Evolutionary conservation across 2,329 filamentous ascomycete genomes (phyloP), one percentile per base, ranked within the genome.

Genomic region (Penicillium sp.): DNA sequence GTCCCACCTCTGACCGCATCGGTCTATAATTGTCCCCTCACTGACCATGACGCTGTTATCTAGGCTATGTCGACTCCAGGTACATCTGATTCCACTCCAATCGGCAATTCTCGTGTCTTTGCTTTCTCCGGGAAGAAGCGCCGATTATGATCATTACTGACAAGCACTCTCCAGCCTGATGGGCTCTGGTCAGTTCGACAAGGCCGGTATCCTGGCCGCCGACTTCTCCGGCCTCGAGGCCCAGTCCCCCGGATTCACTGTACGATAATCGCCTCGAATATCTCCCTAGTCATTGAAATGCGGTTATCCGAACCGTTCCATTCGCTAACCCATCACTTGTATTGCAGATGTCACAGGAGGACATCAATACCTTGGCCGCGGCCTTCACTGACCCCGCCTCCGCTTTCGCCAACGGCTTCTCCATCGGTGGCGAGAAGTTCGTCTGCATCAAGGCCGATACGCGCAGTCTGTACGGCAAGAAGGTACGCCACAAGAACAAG

Each of bases 171-270:
- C 61, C 67, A 95, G 89, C 81, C 83, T 95, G 65, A 81, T 95
- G 66, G 86, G 80, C 75, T 84, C 80, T 64, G 84, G 84, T 66
- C 85, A 91, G 70, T 74, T 95, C 67, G 86, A 93, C 77, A 86
- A 89, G 77, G 90, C 81, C 64, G 87, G 88, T 68, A 90, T 95
- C 71, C 83, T 93, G 78, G 90, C 87, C 73, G 76, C 75, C 58
- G 87, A 87, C 61, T 88, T 89, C 64, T 87, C 88, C 74, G 89
- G 85, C 69, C 79, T 82, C 63, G 95, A 89, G 89, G 89, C 89
- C 53, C 70, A 78, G 37, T 84, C 83, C 25, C 20, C 80, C 46
- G 81, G 78, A 60, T 95, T 95, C 77, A 75, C 78, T 68, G 89
- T 95, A 85, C 71, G 75, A 41, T 39, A 68, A 9, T 12, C 3